phyloP scores from a whole-genome alignment of 352 stramenopile species.

The Thraustochytrium striatum region DNA sequence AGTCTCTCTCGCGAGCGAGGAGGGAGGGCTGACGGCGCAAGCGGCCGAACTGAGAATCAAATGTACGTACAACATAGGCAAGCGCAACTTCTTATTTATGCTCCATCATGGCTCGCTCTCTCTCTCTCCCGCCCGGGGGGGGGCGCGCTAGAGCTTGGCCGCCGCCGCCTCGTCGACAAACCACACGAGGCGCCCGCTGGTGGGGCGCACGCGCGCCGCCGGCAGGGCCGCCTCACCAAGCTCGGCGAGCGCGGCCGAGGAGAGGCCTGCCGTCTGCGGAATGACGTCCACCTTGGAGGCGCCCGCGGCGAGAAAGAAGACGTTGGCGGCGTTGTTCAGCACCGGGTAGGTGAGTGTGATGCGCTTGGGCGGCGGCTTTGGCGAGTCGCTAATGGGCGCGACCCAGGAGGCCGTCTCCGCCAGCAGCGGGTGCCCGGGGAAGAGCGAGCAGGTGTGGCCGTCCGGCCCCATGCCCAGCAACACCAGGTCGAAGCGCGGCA shows the following conservation, averaged over 20 bases:
- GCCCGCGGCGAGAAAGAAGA: constrained; percentile 82
- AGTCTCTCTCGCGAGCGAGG: not conserved
- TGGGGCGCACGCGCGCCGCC: constrained; percentile 67
- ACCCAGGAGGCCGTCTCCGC: constrained; percentile 75
- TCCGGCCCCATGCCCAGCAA: constrained; percentile 95
- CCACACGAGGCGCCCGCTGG: constrained; percentile 69
- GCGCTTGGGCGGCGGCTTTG: constrained; percentile 89
- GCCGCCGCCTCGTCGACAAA: constrained; percentile 72
- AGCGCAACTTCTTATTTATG: not conserved
- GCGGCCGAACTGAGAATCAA: not conserved
- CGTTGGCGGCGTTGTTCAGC: constrained; percentile 80
- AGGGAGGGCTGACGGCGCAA: not conserved
- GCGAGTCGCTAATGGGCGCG: constrained; percentile 90
- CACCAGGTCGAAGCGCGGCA: constrained; percentile 86
- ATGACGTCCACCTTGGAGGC: constrained; percentile 78
- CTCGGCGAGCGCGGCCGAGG: constrained; percentile 67
- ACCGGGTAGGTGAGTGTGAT: constrained; percentile 95
- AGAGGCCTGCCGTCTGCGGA: constrained; percentile 49
- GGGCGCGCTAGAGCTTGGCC: constrained; percentile 16
- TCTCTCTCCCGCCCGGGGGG: not conserved
- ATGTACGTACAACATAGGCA: not conserved
- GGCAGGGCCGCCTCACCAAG: constrained; percentile 64
- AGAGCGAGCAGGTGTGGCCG: constrained; percentile 96
- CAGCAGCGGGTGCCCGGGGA: constrained; percentile 88
- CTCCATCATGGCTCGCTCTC: not conserved